A percentile compares a stretch with the other conserved stretches of the same genome.
Evolutionary conservation across 2,329 filamentous ascomycete species (phyloP).

Genomic region (Scytalidium lignicola): DNA sequence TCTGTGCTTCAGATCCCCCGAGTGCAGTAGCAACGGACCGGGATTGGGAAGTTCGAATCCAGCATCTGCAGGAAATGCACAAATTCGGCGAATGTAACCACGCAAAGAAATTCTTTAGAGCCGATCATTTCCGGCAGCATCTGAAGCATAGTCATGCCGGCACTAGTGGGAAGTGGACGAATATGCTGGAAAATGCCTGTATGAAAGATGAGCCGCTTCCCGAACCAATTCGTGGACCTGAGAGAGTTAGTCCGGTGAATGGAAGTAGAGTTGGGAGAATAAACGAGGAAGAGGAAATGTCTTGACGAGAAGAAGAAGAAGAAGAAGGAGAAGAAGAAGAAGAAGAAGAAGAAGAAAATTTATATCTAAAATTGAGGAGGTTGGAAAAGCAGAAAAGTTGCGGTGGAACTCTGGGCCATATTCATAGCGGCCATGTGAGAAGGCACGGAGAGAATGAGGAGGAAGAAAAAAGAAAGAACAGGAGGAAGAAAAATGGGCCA

Average conservation of each 20-base stretch:
- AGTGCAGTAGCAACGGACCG: slow-evolving; percentile 59
- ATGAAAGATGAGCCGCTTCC: slow-evolving; percentile 79
- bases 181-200: slow-evolving; percentile 93
- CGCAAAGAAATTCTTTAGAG: slow-evolving; percentile 95
- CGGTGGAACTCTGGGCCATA: no score
- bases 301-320: slow-evolving; percentile 10
- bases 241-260: slow-evolving; percentile 20
- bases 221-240: slow-evolving; percentile 25
- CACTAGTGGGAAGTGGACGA: slow-evolving; percentile 97
- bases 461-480: slow-evolving; percentile 3
- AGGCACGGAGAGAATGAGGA: slow-evolving; percentile 1
- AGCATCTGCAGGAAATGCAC: slow-evolving; percentile 85
- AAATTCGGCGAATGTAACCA: slow-evolving; percentile 99
- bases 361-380: no score
- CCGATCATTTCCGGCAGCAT: slow-evolving; percentile 97
- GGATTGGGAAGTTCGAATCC: slow-evolving; percentile 82
- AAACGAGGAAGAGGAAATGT: slow-evolving; percentile 25
- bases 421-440: slow-evolving; percentile 2
- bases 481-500: slow-evolving; percentile 4
- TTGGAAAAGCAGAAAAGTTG: no score
- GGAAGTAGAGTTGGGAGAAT: slow-evolving; percentile 20
- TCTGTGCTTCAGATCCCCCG: slow-evolving; percentile 33
- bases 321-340: slow-evolving; percentile 2
- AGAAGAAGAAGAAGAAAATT: slow-evolving; percentile 4
- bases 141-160: slow-evolving; percentile 96